A percentile compares a stretch with the other conserved stretches of the same genome.
Conservation (phyloP, 1,284 basidiomycete genomes). For the Rhodotorula sp. region DNA sequence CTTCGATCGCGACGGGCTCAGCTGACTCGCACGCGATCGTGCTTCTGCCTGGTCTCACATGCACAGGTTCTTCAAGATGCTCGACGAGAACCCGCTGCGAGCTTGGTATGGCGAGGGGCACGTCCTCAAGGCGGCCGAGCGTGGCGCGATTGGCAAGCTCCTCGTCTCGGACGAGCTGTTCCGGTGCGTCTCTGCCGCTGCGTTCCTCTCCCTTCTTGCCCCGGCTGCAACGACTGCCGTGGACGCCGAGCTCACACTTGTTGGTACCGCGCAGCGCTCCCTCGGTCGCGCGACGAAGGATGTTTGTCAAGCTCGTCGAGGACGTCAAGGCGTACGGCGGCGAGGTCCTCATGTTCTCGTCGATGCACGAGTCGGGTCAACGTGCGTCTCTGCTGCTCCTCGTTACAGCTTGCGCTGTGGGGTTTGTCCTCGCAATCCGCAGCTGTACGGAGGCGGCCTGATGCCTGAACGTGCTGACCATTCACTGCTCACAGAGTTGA, state of each 20-base stretch:
- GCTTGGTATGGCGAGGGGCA: constrained; percentile 99
- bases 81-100: constrained; percentile 87
- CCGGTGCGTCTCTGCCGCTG: constrained; percentile 58
- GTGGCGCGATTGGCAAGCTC: constrained; percentile 91
- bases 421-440: not conserved
- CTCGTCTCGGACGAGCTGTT: constrained; percentile 95
- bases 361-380: constrained; percentile 98
- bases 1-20: not conserved
- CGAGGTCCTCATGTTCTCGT: constrained; percentile 94
- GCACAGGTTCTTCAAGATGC: constrained; percentile 90
- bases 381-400: constrained; percentile 59
- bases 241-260: not conserved
- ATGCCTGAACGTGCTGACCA: not conserved
- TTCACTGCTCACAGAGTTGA: constrained; percentile 66
- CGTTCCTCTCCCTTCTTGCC: not conserved
- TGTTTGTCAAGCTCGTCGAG: constrained; percentile 87
- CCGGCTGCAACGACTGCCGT: too few relatives aligned
- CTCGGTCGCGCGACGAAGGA: constrained; percentile 49
- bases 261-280: constrained; percentile 21
- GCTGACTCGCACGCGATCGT: not conserved
- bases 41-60: not conserved
- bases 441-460: too few relatives aligned
- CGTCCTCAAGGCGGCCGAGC: constrained; percentile 83
- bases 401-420: not conserved
- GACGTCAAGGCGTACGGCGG: constrained; percentile 83